Base-by-base conservation (phyloP, 305 asterid genomes). In the Solanum hybrid region DNA sequence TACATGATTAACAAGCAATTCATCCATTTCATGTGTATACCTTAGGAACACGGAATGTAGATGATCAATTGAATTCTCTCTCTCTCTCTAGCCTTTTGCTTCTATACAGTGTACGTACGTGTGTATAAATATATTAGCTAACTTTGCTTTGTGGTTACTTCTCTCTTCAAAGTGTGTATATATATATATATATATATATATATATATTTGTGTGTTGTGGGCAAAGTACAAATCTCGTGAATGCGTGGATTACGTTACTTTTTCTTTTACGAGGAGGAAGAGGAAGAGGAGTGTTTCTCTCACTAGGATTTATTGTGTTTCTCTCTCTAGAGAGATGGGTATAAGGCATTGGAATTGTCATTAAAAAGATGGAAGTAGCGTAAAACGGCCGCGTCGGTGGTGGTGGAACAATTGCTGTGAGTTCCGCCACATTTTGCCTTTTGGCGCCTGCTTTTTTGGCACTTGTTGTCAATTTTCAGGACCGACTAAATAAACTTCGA, bases 181-280 rank as follows among this genome's bases (percentile, higher is more conserved):
- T 39, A 83, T 83, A 42, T 40, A 35, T 83, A 6, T 90, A 87
- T 92, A 91, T 88, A 88, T 88, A 88, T 90, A 87, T 39, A 83
- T 83, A 42, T 40, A 35, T 83, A 7, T 40, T 12, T 8, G 10
- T 29, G 29, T 46, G 34, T 81, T 26, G 35, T 61, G 31, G 86
- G 69, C 37, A 90, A 93, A 93, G 91, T 91, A 69, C 92, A 89
- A 89, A 91, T 93, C 94, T 89, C 95, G 95, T 94, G 96, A 93
- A 89, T 93, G 91, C 92, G 84, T 91, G 93, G 89, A 92, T 90
- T 89, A 81, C 91, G 89, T 86, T 37, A 90, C 94, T 92, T 90
- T 61, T 91, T 89, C 26, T 89, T 64, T 64, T 83, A 88, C 92
- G 90, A 89, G 83, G 90, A 40, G 69, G 28, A 18, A 18, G 71